Conservation (phyloP, 1,139 yeast species). For the Suhomyces bokatorum region DNA sequence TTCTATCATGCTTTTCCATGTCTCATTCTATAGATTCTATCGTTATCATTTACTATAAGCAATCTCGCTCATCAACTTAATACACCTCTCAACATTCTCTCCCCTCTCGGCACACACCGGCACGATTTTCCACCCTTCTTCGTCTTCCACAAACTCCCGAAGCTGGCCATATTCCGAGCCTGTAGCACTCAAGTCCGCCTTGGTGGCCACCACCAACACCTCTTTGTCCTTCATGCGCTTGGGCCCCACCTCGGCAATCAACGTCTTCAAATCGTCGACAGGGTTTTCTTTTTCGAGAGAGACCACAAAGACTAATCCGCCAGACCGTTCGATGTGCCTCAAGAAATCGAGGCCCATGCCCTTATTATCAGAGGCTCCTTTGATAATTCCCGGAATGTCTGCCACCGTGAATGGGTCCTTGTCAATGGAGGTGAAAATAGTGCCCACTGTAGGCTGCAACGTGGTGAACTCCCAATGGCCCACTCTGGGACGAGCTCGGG, state of each 20-base stretch:
- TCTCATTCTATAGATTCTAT: too few relatives aligned
- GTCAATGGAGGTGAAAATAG: conserved; percentile 68
- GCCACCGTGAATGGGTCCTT: conserved; percentile 86
- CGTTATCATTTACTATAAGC: conserved; percentile 27
- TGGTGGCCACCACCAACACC: conserved; percentile 81
- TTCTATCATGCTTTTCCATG: background rate
- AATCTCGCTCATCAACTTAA: conserved; percentile 68
- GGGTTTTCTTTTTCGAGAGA: conserved; percentile 71
- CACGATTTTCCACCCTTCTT: conserved; percentile 61
- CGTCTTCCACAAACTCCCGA: conserved; percentile 38
- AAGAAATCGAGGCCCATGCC: conserved; percentile 95
- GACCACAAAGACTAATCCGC: conserved; percentile 84
- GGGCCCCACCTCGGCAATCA: conserved; percentile 71
- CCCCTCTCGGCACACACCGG: conserved; percentile 82
- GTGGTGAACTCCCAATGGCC: conserved; percentile 99
- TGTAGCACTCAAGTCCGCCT: conserved; percentile 72
- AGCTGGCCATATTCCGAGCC: conserved; percentile 47
- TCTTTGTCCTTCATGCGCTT: conserved; percentile 58
- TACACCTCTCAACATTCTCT: conserved; percentile 71
- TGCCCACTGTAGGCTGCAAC: conserved; percentile 87
- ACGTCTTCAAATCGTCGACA: conserved; percentile 55
- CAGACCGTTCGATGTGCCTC: conserved; percentile 88
- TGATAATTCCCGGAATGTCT: conserved; percentile 93
- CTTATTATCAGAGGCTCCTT: conserved; percentile 79
- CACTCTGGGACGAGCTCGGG: conserved; percentile 84